Conservation (phyloP, 129 eudicot genomes). For the Flaveria trinervia region DNA sequence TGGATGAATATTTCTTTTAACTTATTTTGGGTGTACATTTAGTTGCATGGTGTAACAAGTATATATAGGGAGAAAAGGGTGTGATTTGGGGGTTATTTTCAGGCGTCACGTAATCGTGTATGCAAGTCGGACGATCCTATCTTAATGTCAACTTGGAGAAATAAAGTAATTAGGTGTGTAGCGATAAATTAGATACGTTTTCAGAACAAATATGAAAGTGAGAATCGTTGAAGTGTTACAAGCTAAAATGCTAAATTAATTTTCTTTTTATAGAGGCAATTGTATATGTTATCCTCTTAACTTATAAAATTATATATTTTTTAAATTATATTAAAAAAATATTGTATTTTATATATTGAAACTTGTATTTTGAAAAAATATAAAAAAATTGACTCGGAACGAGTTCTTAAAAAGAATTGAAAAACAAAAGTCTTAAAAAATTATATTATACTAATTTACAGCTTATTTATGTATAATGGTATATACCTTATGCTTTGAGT, state of each 20-base stretch:
- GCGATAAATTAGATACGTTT: neutral
- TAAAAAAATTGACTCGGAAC: no score
- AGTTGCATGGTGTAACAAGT: neutral
- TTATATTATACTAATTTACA: no score
- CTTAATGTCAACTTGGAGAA: neutral
- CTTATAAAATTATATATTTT: no score
- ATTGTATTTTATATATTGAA: no score
- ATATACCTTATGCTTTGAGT: no score
- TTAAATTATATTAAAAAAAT: no score
- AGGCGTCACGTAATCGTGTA: constrained; percentile 1
- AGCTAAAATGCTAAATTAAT: neutral
- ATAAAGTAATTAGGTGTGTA: neutral
- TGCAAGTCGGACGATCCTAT: neutral
- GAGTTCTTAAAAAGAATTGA: no score
- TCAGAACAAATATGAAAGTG: neutral
- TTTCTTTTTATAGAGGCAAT: no score
- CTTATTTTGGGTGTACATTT: neutral
- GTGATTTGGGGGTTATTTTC: neutral
- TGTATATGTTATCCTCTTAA: no score
- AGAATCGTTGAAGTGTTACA: neutral
- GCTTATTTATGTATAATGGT: no score
- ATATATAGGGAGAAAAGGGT: neutral
- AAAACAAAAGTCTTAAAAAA: no score
- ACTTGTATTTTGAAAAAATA: no score
- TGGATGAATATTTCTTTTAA: neutral